phyloP scores from a whole-genome alignment of 2,329 filamentous ascomycete species.

The Tolypocladium capitatum region DNA sequence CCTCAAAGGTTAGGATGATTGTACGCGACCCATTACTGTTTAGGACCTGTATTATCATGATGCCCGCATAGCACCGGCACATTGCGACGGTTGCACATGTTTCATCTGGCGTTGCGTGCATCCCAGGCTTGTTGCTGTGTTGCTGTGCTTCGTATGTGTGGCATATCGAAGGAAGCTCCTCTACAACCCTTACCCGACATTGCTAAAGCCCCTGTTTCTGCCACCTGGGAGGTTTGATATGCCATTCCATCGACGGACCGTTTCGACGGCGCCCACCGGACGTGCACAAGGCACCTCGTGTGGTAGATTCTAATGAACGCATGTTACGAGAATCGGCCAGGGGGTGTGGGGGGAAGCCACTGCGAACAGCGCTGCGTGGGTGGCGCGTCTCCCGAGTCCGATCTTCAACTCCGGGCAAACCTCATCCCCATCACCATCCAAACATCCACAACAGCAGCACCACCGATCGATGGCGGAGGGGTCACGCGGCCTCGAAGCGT shows the following conservation, averaged over 20 bases:
- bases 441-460: neutral
- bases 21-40: neutral
- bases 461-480: conserved; percentile 2
- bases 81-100: neutral
- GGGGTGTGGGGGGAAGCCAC: too few species aligned
- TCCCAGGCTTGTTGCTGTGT: neutral
- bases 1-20: neutral
- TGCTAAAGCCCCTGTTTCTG: too few species aligned
- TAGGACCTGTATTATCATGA: neutral
- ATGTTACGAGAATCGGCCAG: too few species aligned
- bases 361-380: neutral
- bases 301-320: too few species aligned
- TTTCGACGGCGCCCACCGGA: too few species aligned
- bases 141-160: too few species aligned
- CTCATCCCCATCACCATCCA: neutral
- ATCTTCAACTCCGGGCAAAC: neutral
- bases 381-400: neutral
- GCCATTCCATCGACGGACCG: too few species aligned
- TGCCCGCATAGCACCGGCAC: neutral
- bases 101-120: neutral
- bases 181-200: too few species aligned
- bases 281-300: too few species aligned
- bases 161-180: too few species aligned
- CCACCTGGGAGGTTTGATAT: too few species aligned
- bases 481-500: conserved; percentile 4